Evolutionary conservation across 768 basidiomycete genomes (phyloP), one percentile per base, ranked within the genome.

Genomic region (Amanita phalloides): DNA sequence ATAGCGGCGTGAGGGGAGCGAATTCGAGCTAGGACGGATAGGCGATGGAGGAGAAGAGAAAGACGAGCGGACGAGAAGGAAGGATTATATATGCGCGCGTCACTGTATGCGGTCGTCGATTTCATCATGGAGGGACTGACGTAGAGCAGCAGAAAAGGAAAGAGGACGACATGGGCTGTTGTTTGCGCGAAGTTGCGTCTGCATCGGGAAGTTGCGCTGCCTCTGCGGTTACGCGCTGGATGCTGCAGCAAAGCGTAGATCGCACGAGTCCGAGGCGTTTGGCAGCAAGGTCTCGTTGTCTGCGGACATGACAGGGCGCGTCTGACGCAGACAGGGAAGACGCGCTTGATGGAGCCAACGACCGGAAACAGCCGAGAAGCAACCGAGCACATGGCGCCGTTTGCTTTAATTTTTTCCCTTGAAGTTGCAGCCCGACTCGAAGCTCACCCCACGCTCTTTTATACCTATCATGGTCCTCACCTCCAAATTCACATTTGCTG

Each of bases 361-460:
- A 49, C 30, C 49, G 49, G 49, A 25, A 50, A 50, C 23, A 35
- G 14, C 49, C 49, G 49, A 50, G 30, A 4, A 43, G 20, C 23
- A 43, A 44, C 25, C 10, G 25, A 8, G 14, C 39, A 20, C 48
- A 38, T 39, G 39, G 48, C 37, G 37, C 20, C 36, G 2, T 25
- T 5, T 2, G 23, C 36, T 46, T 37, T 20, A 25, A 26, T 20
- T 45, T 36, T 53, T 48, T 41, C 37, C 23, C 21, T 37, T 26
- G 20, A 39, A 48, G 30, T 37, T 48, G 46, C 26, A 2, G n/a
- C 2, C 3, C 32, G 10, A 8, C 23, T 35, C 30, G 41, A 39
- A 41, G 26, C 37, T 53, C 53, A 41, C 26, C 36, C 45, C 53
- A 53, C 53, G 41, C 46, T 53, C 53, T 17, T 53, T 53, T 53